Evolutionary conservation across 768 basidiomycete species (phyloP).

Genomic region (Psilocybe azurescens): DNA sequence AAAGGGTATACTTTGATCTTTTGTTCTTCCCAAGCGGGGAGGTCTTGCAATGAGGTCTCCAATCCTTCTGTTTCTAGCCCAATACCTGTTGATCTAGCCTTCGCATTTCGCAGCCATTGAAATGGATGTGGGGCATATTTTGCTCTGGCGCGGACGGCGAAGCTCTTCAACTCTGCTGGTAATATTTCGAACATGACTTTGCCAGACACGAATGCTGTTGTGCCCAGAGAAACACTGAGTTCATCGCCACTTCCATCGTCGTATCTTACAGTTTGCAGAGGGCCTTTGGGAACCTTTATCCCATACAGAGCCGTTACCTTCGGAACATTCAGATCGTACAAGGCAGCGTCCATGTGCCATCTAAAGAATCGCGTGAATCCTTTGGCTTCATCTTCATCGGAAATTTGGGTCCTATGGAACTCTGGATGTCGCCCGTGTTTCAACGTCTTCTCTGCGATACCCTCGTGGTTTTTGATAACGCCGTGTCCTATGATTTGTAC

Average conservation of each 20-base stretch:
- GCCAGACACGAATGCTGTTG: constrained; percentile 82
- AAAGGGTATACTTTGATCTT: constrained; percentile 76
- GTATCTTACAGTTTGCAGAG: constrained; percentile 67
- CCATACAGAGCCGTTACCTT: constrained; percentile 85
- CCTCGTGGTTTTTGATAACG: constrained; percentile 77
- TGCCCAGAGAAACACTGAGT: constrained; percentile 79
- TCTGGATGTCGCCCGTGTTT: constrained; percentile 86
- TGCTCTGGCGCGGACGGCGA: constrained; percentile 77
- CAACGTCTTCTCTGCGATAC: constrained; percentile 77
- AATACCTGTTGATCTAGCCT: constrained; percentile 74
- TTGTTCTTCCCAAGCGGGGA: constrained; percentile 80
- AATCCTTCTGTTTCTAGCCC: constrained; percentile 80
- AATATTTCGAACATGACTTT: constrained; percentile 84
- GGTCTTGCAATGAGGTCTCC: constrained; percentile 64
- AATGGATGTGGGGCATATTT: constrained; percentile 86
- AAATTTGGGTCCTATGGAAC: constrained; percentile 82
- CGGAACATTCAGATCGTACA: constrained; percentile 76
- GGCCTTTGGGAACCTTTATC: constrained; percentile 64
- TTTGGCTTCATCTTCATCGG: constrained; percentile 70
- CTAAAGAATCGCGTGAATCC: constrained; percentile 84
- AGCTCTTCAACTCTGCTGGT: constrained; percentile 69
- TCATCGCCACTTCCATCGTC: constrained; percentile 89
- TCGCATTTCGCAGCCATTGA: constrained; percentile 85
- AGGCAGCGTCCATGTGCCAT: constrained; percentile 91
- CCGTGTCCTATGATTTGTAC: constrained; percentile 94